Base-by-base conservation (phyloP, 176 grass and related monocot genomes). In the Hsuehochloa calcarea region DNA sequence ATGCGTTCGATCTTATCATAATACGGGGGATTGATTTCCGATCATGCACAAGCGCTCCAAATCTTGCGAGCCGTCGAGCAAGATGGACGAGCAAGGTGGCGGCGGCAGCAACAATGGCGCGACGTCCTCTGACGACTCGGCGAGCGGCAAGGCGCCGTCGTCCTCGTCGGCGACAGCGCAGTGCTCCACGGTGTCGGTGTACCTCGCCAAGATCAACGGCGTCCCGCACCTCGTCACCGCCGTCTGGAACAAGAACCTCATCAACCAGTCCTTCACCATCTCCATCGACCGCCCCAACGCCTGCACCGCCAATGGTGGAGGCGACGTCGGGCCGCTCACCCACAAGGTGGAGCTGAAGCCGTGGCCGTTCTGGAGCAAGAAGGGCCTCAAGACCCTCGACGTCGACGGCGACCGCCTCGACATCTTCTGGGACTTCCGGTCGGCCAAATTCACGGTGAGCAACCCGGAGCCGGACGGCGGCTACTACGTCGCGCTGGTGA, bases 281-380 rank as follows among this genome's bases (percentile, higher is more conserved):
- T 92, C 93, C 68, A 81, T 98, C 67, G 89, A 90, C 54, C 65
- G 62, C 1, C 17, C 79, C 64, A 26, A 35, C 6, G 52, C 3
- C 6, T 75, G 41, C 71, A 82, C 16, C 20, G 72, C 6, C 40
- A 56, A 78, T 5, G 50, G 84, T 1, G 52, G 68, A 62, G 83
- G 13, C 39, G 81, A 49, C 43, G 81, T 84, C 9, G 80, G 85
- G 29, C 14, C 80, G 43, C 79, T 78, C 20, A 84, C 82, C 59
- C 92, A 91, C 88, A 94, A 90, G 86, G 96, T 98, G 52, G 96
- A 98, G 66, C 88, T 98, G 12, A 98, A 98, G 82, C 93, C 93
- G 5, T 98, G 96, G 96, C 96, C 93, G 54, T 98, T 98, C 82
- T 89, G 93, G 93, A 92, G 96, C 84, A 94, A 92, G 81, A 98